Evolutionary conservation across 306 rosid species (phyloP).

Genomic region (Gillenia trifoliata): DNA sequence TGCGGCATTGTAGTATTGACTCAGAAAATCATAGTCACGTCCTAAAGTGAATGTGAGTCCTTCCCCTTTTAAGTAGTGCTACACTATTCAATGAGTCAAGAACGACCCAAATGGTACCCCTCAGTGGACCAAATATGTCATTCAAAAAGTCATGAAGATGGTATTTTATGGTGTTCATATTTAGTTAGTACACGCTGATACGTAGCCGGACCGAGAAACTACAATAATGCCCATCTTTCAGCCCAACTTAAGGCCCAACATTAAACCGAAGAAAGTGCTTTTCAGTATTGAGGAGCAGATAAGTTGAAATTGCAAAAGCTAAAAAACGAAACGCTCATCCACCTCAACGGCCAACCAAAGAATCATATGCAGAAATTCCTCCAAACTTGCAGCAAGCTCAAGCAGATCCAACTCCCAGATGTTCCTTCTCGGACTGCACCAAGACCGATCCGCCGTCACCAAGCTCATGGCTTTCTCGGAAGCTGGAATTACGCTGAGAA

Average conservation of each 20-base stretch:
- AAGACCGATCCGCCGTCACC: conserved; percentile 43
- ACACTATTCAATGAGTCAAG: too few relatives aligned
- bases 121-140: too few relatives aligned
- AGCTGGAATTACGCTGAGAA: conserved; percentile 41
- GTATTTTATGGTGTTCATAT: too few relatives aligned
- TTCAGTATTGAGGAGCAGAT: neutral
- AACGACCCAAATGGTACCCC: too few relatives aligned
- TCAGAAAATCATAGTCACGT: too few relatives aligned
- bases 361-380: conserved; percentile 38
- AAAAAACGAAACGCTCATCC: neutral
- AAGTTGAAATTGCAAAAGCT: neutral
- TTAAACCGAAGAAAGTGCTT: neutral
- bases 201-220: too few relatives aligned
- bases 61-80: too few relatives aligned
- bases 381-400: conserved; percentile 49
- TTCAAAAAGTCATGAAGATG: too few relatives aligned
- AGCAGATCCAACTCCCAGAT: conserved; percentile 61
- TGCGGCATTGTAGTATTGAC: too few relatives aligned
- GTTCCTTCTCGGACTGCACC: conserved; percentile 44
- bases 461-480: conserved; percentile 49
- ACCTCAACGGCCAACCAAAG: conserved; percentile 4
- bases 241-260: neutral
- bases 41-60: too few relatives aligned
- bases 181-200: too few relatives aligned
- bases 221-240: too few relatives aligned